Evolutionary conservation across 345 rosid species (phyloP).

Genomic region (Eutrema japonicum): DNA sequence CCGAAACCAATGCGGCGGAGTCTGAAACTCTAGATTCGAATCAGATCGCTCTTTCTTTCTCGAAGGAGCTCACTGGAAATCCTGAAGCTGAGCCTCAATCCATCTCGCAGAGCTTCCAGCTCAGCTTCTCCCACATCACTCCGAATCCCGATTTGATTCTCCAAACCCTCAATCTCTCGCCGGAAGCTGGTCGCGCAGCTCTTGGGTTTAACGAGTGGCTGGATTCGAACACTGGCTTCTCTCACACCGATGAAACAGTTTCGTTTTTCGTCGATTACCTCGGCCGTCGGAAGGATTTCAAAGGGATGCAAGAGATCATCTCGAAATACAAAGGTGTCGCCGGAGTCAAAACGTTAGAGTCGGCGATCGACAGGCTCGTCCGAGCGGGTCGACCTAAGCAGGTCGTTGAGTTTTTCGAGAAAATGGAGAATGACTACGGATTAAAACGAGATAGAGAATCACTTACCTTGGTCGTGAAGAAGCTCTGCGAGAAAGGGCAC

Average conservation of each 20-base stretch:
- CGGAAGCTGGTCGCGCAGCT: slow-evolving; percentile 79
- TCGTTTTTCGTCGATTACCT: slow-evolving; percentile 80
- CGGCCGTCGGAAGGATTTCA: slow-evolving; percentile 93
- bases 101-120: slow-evolving; percentile 63
- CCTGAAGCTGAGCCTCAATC: slow-evolving; percentile 55
- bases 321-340: slow-evolving; percentile 52
- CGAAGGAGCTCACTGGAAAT: slow-evolving; percentile 63
- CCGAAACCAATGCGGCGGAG: slow-evolving; percentile 41
- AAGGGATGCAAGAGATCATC: slow-evolving; percentile 71
- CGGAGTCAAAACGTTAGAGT: slow-evolving; percentile 59
- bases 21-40: slow-evolving; percentile 37
- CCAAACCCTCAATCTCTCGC: slow-evolving; percentile 68
- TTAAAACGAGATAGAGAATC: slow-evolving; percentile 69
- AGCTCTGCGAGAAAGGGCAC: slow-evolving; percentile 69
- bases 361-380: slow-evolving; percentile 69
- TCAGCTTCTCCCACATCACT: slow-evolving; percentile 75
- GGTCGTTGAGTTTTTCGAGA: slow-evolving; percentile 69
- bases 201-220: slow-evolving; percentile 81
- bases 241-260: slow-evolving; percentile 71
- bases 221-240: slow-evolving; percentile 48
- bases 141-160: slow-evolving; percentile 61
- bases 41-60: slow-evolving; percentile 63
- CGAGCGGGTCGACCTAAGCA: slow-evolving; percentile 80
- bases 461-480: slow-evolving; percentile 66
- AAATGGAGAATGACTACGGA: slow-evolving; percentile 79